These are phyloP conservation scores for Metarhizium robertsii DNA, from an alignment of 2,329 filamentous ascomycete genomes.

Conservation along the genomic window DNA sequence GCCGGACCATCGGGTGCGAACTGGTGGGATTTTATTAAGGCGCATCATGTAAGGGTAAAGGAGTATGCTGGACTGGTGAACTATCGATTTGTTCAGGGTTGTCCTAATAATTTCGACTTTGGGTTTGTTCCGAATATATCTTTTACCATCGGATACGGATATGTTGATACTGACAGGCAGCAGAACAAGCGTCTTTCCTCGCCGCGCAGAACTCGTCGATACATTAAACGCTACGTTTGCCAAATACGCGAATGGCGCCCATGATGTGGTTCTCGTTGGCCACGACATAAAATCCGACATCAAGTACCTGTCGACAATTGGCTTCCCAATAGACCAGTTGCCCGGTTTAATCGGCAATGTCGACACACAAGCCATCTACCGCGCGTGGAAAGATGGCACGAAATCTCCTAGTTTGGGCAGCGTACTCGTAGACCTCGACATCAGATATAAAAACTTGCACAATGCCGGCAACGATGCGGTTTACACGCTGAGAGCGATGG, in stretches of 20 bases:
- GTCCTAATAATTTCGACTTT: slow-evolving; percentile 67
- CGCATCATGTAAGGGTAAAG: slow-evolving; percentile 65
- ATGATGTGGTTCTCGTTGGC: slow-evolving; percentile 66
- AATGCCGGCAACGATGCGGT: slow-evolving; percentile 83
- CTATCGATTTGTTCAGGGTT: slow-evolving; percentile 57
- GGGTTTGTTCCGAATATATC: slow-evolving; percentile 39
- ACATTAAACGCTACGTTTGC: slow-evolving; percentile 28
- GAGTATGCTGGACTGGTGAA: slow-evolving; percentile 64
- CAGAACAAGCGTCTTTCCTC: slow-evolving; percentile 34
- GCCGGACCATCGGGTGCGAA: slow-evolving; percentile 53
- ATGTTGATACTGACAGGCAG: slow-evolving; percentile 7
- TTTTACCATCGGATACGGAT: not conserved
- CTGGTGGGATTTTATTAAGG: slow-evolving; percentile 60
- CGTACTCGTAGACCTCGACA: slow-evolving; percentile 55
- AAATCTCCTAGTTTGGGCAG: slow-evolving; percentile 47
- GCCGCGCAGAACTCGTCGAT: slow-evolving; percentile 20
- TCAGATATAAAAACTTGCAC: slow-evolving; percentile 60
- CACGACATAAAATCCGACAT: slow-evolving; percentile 65
- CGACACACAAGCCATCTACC: slow-evolving; percentile 67
- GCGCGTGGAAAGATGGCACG: slow-evolving; percentile 44
- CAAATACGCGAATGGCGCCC: slow-evolving; percentile 18
- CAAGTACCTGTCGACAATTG: slow-evolving; percentile 54
- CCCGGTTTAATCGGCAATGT: slow-evolving; percentile 49
- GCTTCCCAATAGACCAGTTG: slow-evolving; percentile 47
- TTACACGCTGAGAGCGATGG: slow-evolving; percentile 66